Evolutionary conservation across 345 rosid genomes (phyloP).

Genomic region (Draba incana): DNA sequence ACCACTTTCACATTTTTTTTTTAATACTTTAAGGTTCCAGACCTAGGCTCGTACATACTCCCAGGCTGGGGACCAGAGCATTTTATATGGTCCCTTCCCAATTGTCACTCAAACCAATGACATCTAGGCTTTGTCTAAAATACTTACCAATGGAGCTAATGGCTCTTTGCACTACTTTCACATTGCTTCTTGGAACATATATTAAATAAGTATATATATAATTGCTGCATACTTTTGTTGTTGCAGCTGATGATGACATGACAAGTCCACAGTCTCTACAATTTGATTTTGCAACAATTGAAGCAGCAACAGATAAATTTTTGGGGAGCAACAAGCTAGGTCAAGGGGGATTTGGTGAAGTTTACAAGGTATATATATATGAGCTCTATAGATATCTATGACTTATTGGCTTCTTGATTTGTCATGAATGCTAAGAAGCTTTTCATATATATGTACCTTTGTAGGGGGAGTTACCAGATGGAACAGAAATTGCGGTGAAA

Average conservation of each 20-base stretch:
- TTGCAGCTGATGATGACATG: constrained; percentile 12
- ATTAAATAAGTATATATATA: background rate
- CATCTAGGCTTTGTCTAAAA: too few species aligned
- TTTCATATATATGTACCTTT: background rate
- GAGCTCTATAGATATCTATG: background rate
- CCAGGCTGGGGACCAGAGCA: too few species aligned
- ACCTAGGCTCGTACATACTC: too few species aligned
- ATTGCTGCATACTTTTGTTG: background rate
- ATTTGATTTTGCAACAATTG: constrained; percentile 26
- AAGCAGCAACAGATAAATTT: constrained; percentile 17
- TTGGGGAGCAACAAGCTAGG: constrained; percentile 9
- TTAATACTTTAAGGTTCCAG: too few species aligned
- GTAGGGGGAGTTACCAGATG: constrained; percentile 28
- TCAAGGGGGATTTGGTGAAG: constrained; percentile 20
- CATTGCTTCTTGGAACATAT: background rate
- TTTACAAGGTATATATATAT: constrained; percentile 5
- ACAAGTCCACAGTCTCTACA: constrained; percentile 18
- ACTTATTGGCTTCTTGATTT: background rate
- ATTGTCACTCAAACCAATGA: too few species aligned
- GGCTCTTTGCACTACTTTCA: too few species aligned
- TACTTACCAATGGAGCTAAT: too few species aligned
- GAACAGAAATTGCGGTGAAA: constrained; percentile 33
- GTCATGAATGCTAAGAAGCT: background rate
- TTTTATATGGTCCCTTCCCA: too few species aligned
- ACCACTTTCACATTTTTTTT: too few species aligned